Base-by-base conservation (phyloP, 306 rosid genomes). In the Acacia melanoxylon region DNA sequence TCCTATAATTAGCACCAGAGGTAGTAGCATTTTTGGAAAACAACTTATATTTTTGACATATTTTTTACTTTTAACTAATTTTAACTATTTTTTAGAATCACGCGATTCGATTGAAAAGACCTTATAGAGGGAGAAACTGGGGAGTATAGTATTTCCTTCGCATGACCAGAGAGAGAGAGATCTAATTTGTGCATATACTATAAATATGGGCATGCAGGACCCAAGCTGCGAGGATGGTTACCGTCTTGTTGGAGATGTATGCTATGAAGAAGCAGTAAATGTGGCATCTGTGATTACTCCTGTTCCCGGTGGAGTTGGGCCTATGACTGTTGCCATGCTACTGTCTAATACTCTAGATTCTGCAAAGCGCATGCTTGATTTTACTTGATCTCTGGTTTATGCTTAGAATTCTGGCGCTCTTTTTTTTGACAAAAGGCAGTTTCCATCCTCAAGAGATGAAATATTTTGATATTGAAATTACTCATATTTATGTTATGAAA, bases 241-340 rank as follows among this genome's bases (percentile, higher is more conserved):
- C 78, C 90, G 88, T 48, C 88, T 94, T 24, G 75, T 14, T 0
- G 97, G 97, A 10, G 97, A 94, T 77, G 95, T 94, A 52, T 91
- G 91, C 91, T 91, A 76, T 51, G 97, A 90, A 85, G 98, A 94
- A 86, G 98, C 92, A 16, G 85, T 84, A 41, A 78, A 78, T 52
- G 92, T 91, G 78, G 98, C 91, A 20, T 93, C 97, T 19, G 85
- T 88, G 77, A 79, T 92, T 25, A 92, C 97, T 72, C 98, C 97
- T 52, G 97, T 93, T 54, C 98, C 97, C 2, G 98, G 98, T 16
- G 98, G 98, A 9, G 97, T 94, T 41, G 97, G 98, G 25, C 98
- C 97, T 4, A 85, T 94, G 97, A 93, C 97, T 8, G 87, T 93
- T 79, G 96, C 97, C 25, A 91, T 93, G 97, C 98, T 94, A 42